Conservation (phyloP, 345 rosid species). For the Conringia planisiliqua region DNA sequence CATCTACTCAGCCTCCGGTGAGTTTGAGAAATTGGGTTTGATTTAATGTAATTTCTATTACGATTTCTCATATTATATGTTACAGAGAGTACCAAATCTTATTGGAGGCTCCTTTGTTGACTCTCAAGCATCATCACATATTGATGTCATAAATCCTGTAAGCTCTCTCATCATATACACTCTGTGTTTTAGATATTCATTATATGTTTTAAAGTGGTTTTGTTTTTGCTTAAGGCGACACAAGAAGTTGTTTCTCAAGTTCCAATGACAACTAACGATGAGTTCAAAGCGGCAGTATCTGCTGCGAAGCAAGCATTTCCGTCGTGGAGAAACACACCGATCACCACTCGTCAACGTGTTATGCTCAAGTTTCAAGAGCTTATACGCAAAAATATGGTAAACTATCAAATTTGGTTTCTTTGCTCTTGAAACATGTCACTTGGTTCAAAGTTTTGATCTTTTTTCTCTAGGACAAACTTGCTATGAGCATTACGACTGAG, state of each 20-base stretch:
- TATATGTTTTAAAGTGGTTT: background rate
- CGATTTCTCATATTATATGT: background rate
- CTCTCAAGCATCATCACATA: slow-evolving; percentile 53
- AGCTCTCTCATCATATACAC: background rate
- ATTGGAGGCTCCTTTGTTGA: slow-evolving; percentile 80
- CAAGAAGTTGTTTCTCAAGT: slow-evolving; percentile 85
- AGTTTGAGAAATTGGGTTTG: background rate
- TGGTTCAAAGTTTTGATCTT: background rate
- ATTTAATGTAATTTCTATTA: background rate
- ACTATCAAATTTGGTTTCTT: background rate
- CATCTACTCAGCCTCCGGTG: slow-evolving; percentile 56
- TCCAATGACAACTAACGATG: slow-evolving; percentile 86
- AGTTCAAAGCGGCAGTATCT: slow-evolving; percentile 84
- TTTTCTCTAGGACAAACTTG: slow-evolving; percentile 74
- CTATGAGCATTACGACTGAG: slow-evolving; percentile 79
- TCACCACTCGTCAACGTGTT: slow-evolving; percentile 80
- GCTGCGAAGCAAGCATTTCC: slow-evolving; percentile 88
- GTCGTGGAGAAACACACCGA: slow-evolving; percentile 82
- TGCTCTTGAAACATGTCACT: background rate
- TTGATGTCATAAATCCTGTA: slow-evolving; percentile 91
- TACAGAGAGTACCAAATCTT: slow-evolving; percentile 84
- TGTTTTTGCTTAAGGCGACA: slow-evolving; percentile 54
- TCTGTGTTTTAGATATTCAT: background rate
- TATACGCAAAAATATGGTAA: slow-evolving; percentile 80
- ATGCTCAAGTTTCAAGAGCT: slow-evolving; percentile 96